Base-by-base conservation (phyloP, 1,284 basidiomycete genomes). In the Leccinum fallax region DNA sequence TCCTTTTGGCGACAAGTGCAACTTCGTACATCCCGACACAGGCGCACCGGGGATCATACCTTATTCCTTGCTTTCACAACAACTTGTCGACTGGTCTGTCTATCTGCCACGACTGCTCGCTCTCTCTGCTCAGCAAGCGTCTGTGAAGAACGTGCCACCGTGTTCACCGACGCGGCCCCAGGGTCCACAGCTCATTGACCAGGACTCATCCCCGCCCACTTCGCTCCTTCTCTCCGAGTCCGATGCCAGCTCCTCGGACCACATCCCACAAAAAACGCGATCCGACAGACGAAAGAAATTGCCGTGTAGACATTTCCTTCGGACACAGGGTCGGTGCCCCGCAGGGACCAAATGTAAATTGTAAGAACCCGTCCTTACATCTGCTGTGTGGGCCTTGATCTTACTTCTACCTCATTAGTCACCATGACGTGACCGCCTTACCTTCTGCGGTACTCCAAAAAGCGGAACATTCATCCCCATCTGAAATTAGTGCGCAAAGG, bases 281-380 rank as follows among this genome's bases (percentile, higher is more conserved):
- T 21, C 71, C 13, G 54, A 10, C 43, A 59, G 13, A 57, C 63
- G 76, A 69, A 76, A 76, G 60, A 82, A 74, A 30, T 71, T 75
- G 11, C 72, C 78, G 8, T 83, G 80, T 62, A 76, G 75, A 60
- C 78, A 82, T 67, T 82, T 77, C 63, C 61, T 76, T 52, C 77
- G 76, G 62, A 78, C 77, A 59, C 72, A 76, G 21, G 82, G 81
- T 5, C 78, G 75, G 76, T 84, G 82, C 66, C 80, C 80, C 2
- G 65, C 76, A 11, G 81, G 78, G 16, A 71, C 76, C 11, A 68
- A 72, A n/a, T 83, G 81, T 63, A 77, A 71, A 63, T 81, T 82
- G 83, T 83, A 69, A 65, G 81, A 3, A 68, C 34, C 11, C 48
- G 53, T 55, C 56, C 26, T 55, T 40, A 43, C 19, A 53, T 58